Percentiles rank a stretch among this genome's conserved stretches.
Conservation (phyloP, 2,329 filamentous ascomycete genomes). For the Exophiala spinifera region DNA sequence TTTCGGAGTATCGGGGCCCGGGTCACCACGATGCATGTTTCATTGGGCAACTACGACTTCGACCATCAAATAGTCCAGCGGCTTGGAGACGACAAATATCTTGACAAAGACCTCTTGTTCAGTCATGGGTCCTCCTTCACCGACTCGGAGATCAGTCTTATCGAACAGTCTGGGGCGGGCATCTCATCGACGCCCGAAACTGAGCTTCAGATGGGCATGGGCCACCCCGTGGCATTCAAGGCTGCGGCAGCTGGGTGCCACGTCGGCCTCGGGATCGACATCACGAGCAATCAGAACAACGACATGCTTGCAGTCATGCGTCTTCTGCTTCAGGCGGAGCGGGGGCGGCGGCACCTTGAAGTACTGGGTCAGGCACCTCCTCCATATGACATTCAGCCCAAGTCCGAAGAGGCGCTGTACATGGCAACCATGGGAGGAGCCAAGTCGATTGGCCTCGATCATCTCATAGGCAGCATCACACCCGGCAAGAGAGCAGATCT, state of each 20-base stretch:
- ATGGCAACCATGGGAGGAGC: slow-evolving; percentile 34
- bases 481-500: slow-evolving; percentile 34
- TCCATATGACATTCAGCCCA: slow-evolving; percentile 16
- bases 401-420: slow-evolving; percentile 29
- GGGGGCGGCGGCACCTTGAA: slow-evolving; percentile 20
- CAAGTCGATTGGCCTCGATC: slow-evolving; percentile 30
- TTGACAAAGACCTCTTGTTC: slow-evolving; percentile 8
- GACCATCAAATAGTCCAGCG: not conserved
- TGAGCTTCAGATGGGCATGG: slow-evolving; percentile 35
- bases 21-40: slow-evolving; percentile 2
- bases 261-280: slow-evolving; percentile 33
- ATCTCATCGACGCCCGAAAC: slow-evolving; percentile 33
- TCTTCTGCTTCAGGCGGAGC: slow-evolving; percentile 30
- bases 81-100: not conserved
- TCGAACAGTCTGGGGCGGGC: slow-evolving; percentile 18
- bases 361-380: slow-evolving; percentile 13
- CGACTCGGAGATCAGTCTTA: slow-evolving; percentile 17
- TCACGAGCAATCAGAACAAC: slow-evolving; percentile 30
- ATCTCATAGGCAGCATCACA: slow-evolving; percentile 30
- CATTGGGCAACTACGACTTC: not conserved
- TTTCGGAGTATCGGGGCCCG: not conserved
- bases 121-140: slow-evolving; percentile 2
- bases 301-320: slow-evolving; percentile 32
- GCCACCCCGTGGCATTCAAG: slow-evolving; percentile 30
- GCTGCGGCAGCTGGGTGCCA: slow-evolving; percentile 24